Percentiles rank a stretch among this genome's conserved stretches.
These are phyloP conservation scores for Zymoseptoria brevis DNA, from an alignment of 2,329 filamentous ascomycete species.

Conservation along the genomic window DNA sequence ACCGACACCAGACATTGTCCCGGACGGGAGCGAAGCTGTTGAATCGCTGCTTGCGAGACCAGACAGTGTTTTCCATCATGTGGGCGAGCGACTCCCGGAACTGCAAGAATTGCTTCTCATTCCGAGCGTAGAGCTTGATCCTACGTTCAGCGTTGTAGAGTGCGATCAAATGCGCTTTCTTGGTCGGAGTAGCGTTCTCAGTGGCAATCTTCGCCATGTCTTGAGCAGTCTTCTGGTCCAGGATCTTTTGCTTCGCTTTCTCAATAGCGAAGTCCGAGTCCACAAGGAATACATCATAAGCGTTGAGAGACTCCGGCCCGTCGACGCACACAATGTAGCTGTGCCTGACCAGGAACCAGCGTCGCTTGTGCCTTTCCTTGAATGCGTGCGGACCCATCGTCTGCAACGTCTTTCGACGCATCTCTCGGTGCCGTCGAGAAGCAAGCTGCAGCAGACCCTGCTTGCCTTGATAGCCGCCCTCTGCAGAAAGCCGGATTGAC, in stretches of 20 bases:
- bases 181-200: slow-evolving; percentile 48
- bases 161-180: slow-evolving; percentile 77
- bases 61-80: slow-evolving; percentile 76
- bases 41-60: slow-evolving; percentile 78
- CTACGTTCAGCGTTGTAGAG: slow-evolving; percentile 89
- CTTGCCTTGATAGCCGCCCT: slow-evolving; percentile 95
- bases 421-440: slow-evolving; percentile 58
- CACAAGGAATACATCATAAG: slow-evolving; percentile 97
- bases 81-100: slow-evolving; percentile 88
- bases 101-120: slow-evolving; percentile 79
- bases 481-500: slow-evolving; percentile 84
- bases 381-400: slow-evolving; percentile 55
- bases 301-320: slow-evolving; percentile 96
- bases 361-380: slow-evolving; percentile 75
- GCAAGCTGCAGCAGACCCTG: slow-evolving; percentile 91
- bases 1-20: slow-evolving; percentile 80
- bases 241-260: slow-evolving; percentile 51
- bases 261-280: slow-evolving; percentile 80
- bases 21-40: slow-evolving; percentile 89
- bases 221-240: slow-evolving; percentile 49
- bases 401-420: slow-evolving; percentile 20
- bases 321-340: slow-evolving; percentile 98
- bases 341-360: slow-evolving; percentile 97
- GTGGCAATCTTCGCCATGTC: slow-evolving; percentile 56
- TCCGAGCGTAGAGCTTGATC: slow-evolving; percentile 81